These are phyloP conservation scores for Gynochthodes officinalis DNA, from an alignment of 257 asterid genomes.

Conservation along the genomic window DNA sequence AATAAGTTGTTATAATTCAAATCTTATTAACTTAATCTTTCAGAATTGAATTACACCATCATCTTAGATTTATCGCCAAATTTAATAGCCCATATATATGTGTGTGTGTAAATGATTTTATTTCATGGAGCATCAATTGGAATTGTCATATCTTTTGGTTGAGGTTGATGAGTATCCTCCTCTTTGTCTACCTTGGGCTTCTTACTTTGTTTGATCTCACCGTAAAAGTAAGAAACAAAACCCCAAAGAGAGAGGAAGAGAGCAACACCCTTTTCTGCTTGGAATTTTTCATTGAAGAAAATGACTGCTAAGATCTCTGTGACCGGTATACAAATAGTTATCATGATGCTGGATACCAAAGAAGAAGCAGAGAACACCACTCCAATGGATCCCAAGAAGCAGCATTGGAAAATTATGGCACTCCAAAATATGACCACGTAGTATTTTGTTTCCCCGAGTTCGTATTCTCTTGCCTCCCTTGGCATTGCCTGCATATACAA, in stretches of 20 bases:
- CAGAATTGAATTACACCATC: no score
- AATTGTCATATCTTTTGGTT: slow-evolving; percentile 7
- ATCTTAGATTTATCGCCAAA: neutral
- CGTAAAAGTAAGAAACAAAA: slow-evolving; percentile 33
- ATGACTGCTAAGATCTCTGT: slow-evolving; percentile 21
- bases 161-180: neutral
- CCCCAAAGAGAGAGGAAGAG: slow-evolving; percentile 35
- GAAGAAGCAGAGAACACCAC: slow-evolving; percentile 27
- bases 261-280: slow-evolving; percentile 20
- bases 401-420: slow-evolving; percentile 21
- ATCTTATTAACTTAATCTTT: no score
- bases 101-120: no score
- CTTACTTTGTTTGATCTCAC: slow-evolving; percentile 19
- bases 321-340: slow-evolving; percentile 14
- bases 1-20: no score
- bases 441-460: slow-evolving; percentile 20
- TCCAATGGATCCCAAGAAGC: slow-evolving; percentile 24
- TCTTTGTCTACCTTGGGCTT: neutral
- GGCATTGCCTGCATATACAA: slow-evolving; percentile 18
- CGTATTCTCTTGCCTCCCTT: slow-evolving; percentile 23
- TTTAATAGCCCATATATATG: no score
- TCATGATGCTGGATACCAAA: slow-evolving; percentile 13
- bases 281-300: slow-evolving; percentile 21
- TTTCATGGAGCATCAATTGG: neutral
- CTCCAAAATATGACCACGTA: slow-evolving; percentile 15